A percentile compares a stretch with the other conserved stretches of the same genome.
Evolutionary conservation across 176 grass and related monocot genomes (phyloP).

Genomic region (Neostapfia colusana): DNA sequence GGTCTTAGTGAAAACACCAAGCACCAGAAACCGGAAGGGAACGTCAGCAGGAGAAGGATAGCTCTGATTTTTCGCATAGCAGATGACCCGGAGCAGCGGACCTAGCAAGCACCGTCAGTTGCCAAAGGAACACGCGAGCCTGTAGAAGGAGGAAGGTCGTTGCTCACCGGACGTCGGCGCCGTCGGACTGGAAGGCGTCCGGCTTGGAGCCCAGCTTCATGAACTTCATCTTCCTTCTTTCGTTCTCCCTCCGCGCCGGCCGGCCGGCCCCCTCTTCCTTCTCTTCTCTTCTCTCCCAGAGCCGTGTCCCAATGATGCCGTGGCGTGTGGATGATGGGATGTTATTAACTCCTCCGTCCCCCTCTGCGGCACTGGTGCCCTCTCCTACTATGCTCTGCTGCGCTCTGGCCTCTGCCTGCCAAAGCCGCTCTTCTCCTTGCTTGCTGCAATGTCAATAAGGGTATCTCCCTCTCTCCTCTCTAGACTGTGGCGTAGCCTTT

Average conservation of each 20-base stretch:
- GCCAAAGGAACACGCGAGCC: neutral
- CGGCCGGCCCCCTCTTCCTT: neutral
- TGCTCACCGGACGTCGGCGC: constrained; percentile 72
- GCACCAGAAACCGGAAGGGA: neutral
- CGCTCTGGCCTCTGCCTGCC: constrained; percentile 31
- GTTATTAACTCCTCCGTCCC: constrained; percentile 53
- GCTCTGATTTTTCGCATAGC: neutral
- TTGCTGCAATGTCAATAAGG: constrained; percentile 46
- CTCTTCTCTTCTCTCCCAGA: neutral
- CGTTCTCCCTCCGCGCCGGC: neutral
- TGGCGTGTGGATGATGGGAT: constrained; percentile 66
- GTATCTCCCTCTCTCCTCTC: neutral
- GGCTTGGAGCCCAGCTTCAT: constrained; percentile 99
- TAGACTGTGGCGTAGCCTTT: constrained; percentile 27
- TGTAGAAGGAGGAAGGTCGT: neutral
- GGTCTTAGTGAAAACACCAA: neutral
- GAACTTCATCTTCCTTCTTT: constrained; percentile 79
- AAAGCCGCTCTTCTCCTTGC: constrained; percentile 40
- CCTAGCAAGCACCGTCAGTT: neutral
- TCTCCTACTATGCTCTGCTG: constrained; percentile 20
- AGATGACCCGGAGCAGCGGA: neutral
- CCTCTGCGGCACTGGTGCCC: neutral
- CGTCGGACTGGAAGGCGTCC: constrained; percentile 84
- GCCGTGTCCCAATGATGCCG: constrained; percentile 46
- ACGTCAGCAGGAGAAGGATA: neutral